phyloP scores from a whole-genome alignment of 306 rosid species.

The Cucurbita moschata region DNA sequence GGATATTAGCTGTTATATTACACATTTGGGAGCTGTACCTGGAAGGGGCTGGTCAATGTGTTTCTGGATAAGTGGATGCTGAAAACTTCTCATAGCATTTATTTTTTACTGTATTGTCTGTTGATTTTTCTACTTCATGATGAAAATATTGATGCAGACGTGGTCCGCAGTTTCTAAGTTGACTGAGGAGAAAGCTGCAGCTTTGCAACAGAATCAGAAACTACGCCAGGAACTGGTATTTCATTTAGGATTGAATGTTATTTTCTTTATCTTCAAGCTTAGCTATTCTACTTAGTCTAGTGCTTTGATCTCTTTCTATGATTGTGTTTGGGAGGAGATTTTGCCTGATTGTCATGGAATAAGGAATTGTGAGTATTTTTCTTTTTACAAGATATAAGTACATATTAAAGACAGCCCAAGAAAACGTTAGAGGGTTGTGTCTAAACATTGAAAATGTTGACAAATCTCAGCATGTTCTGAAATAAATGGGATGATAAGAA shows the following conservation, averaged over 20 bases:
- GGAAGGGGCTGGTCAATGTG: background rate
- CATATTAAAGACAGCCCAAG: background rate
- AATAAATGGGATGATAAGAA: background rate
- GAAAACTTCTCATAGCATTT: background rate
- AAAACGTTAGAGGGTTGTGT: background rate
- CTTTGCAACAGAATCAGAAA: constrained; percentile 28
- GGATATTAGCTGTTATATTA: background rate
- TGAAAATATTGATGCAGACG: constrained; percentile 17
- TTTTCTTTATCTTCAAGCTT: background rate
- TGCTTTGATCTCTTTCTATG: background rate
- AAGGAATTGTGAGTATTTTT: background rate
- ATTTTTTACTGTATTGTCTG: background rate
- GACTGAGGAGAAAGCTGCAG: constrained; percentile 28
- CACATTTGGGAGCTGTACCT: background rate
- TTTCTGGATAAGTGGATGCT: background rate
- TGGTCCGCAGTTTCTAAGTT: constrained; percentile 26
- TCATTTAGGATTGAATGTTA: background rate
- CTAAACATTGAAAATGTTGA: background rate
- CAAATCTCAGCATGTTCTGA: background rate
- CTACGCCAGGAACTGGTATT: constrained; percentile 32
- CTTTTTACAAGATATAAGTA: background rate
- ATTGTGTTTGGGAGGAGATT: background rate
- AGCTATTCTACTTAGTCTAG: background rate
- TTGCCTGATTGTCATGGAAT: background rate
- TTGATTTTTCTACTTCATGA: background rate